Evolutionary conservation across 257 asterid genomes (phyloP).

Genomic region (Handroanthus guayacan): DNA sequence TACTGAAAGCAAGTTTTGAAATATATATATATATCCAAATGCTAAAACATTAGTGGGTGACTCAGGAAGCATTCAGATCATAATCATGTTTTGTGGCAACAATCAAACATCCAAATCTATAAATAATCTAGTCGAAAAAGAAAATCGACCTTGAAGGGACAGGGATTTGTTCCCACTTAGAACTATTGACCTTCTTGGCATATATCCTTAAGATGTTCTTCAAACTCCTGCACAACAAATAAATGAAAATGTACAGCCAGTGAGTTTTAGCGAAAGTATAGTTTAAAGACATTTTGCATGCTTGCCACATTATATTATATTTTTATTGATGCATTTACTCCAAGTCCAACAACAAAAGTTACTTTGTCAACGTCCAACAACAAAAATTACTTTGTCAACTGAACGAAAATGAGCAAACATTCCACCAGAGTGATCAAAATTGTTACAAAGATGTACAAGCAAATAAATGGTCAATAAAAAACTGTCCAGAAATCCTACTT

Average conservation of each 20-base stretch:
- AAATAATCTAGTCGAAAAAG: constrained; percentile 1
- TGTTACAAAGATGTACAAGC: background rate
- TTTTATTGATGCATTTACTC: background rate
- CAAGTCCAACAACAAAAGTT: background rate
- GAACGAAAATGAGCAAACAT: background rate
- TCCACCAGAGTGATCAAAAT: background rate
- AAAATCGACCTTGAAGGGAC: constrained; percentile 83
- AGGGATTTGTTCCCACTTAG: constrained; percentile 83
- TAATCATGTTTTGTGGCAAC: background rate
- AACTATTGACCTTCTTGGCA: constrained; percentile 83
- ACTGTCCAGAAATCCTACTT: background rate
- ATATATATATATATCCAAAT: background rate
- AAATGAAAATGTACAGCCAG: constrained; percentile 5
- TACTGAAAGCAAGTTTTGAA: background rate
- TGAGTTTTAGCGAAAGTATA: constrained; percentile 14
- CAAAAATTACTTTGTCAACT: background rate
- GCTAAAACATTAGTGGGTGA: constrained; percentile 7
- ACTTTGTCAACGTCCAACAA: constrained; percentile 1
- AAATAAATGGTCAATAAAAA: background rate
- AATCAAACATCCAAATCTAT: constrained; percentile 15
- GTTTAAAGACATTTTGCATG: constrained; percentile 1
- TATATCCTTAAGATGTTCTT: constrained; percentile 90
- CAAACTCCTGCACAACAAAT: constrained; percentile 71
- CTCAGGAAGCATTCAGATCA: background rate
- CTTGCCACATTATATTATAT: constrained; percentile 4